Evolutionary conservation across 495 filamentous ascomycete species (phyloP).

Genomic region (Talaromyces wortmannii): DNA sequence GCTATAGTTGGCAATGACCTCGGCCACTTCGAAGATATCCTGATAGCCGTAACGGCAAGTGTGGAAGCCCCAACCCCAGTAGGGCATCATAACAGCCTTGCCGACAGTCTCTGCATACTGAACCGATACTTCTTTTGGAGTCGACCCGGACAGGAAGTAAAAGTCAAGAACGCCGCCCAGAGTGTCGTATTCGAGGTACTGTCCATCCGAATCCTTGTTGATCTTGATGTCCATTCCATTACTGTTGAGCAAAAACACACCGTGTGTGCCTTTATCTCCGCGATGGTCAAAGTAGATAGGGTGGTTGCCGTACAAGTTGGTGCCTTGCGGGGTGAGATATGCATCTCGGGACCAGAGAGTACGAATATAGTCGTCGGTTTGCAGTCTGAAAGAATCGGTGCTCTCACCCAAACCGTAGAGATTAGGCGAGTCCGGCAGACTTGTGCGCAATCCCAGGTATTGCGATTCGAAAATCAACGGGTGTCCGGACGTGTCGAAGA

Average conservation of each 20-base stretch:
- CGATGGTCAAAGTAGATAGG: slow-evolving; percentile 83
- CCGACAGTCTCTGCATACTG: slow-evolving; percentile 71
- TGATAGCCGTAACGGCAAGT: slow-evolving; percentile 78
- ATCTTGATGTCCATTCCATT: slow-evolving; percentile 89
- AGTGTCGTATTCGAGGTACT: slow-evolving; percentile 81
- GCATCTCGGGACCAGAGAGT: slow-evolving; percentile 78
- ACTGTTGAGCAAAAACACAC: slow-evolving; percentile 75
- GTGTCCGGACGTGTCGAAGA: slow-evolving; percentile 71
- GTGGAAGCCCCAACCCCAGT: slow-evolving; percentile 81
- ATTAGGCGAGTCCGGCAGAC: slow-evolving; percentile 58
- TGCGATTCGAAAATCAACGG: slow-evolving; percentile 72
- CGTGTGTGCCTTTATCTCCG: slow-evolving; percentile 59
- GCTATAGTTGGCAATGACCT: slow-evolving; percentile 75
- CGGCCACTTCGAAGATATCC: slow-evolving; percentile 72
- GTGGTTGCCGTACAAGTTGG: slow-evolving; percentile 80
- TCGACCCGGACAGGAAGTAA: slow-evolving; percentile 74
- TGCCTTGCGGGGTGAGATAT: slow-evolving; percentile 54
- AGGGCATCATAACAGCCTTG: slow-evolving; percentile 70
- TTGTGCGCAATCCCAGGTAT: slow-evolving; percentile 65
- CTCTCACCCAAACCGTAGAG: slow-evolving; percentile 81
- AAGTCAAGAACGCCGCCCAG: slow-evolving; percentile 79
- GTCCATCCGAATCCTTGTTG: slow-evolving; percentile 52
- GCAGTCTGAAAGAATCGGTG: slow-evolving; percentile 64
- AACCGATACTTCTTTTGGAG: slow-evolving; percentile 60
- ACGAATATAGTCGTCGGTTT: slow-evolving; percentile 67